A percentile compares a stretch with the other conserved stretches of the same genome.
phyloP scores from a whole-genome alignment of 2,329 filamentous ascomycete species.

The Exophiala spinifera region DNA sequence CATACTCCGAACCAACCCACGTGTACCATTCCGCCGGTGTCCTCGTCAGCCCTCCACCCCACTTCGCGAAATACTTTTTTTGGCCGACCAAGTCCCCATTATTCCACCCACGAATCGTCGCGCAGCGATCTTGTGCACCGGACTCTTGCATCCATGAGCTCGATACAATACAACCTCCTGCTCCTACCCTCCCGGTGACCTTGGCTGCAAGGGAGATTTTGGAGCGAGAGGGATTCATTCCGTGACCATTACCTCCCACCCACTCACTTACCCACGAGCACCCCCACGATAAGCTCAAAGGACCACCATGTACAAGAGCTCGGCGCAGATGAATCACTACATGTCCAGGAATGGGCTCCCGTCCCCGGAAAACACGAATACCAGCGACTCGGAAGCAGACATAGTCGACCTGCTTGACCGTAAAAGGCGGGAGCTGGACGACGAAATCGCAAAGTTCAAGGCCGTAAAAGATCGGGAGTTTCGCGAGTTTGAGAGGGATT shows the following conservation, averaged over 20 bases:
- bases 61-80: not conserved
- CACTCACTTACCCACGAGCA: too few relatives aligned
- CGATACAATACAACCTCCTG: not conserved
- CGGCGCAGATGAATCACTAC: constrained; percentile 15
- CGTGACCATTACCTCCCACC: too few relatives aligned
- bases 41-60: not conserved
- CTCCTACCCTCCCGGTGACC: not conserved
- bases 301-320: constrained; percentile 21
- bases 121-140: not conserved
- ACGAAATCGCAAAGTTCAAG: constrained; percentile 28
- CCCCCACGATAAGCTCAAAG: not conserved
- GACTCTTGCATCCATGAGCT: not conserved
- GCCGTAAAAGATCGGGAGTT: constrained; percentile 31
- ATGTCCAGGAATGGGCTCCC: constrained; percentile 15
- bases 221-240: not conserved
- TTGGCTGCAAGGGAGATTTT: not conserved
- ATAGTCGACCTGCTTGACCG: constrained; percentile 25
- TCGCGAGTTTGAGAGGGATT: constrained; percentile 28
- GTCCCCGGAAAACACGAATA: constrained; percentile 22
- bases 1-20: not conserved
- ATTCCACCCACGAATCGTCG: not conserved
- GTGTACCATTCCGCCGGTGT: not conserved
- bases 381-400: constrained; percentile 23
- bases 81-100: not conserved
- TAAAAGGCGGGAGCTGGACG: constrained; percentile 30